Conservation (phyloP, 2,329 filamentous ascomycete species). For the Pseudogymnoascus sp. region DNA sequence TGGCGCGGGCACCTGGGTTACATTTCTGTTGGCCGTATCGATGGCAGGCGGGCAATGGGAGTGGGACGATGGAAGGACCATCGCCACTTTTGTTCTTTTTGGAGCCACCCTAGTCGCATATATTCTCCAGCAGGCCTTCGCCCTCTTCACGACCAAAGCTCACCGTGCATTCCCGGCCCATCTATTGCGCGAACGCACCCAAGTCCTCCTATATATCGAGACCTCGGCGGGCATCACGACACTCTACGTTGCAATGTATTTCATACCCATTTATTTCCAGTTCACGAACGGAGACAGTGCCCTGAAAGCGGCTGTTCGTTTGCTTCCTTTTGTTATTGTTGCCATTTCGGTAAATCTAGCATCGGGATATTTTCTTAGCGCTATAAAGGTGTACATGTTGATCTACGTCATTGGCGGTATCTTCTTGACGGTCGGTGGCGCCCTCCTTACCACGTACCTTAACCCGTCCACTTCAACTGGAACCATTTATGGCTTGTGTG, state of each 20-base stretch:
- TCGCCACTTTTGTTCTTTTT: slow-evolving; percentile 42
- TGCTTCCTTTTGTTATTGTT: slow-evolving; percentile 34
- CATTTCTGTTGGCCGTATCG: slow-evolving; percentile 40
- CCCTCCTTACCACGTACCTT: slow-evolving; percentile 25
- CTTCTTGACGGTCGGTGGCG: slow-evolving; percentile 27
- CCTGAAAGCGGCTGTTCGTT: slow-evolving; percentile 30
- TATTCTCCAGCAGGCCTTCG: slow-evolving; percentile 39
- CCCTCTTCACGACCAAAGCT: slow-evolving; percentile 37
- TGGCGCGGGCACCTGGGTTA: slow-evolving; percentile 35
- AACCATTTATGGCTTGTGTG: slow-evolving; percentile 28
- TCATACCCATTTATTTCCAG: slow-evolving; percentile 43
- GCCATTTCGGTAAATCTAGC: slow-evolving; percentile 33
- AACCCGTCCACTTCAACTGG: slow-evolving; percentile 18
- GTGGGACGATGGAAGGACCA: slow-evolving; percentile 40
- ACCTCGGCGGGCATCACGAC: slow-evolving; percentile 30
- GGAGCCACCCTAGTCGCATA: slow-evolving; percentile 39
- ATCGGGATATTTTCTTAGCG: slow-evolving; percentile 34
- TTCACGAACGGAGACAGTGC: slow-evolving; percentile 32
- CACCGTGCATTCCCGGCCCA: slow-evolving; percentile 39
- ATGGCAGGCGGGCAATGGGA: slow-evolving; percentile 44
- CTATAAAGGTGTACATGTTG: slow-evolving; percentile 30
- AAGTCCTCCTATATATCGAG: slow-evolving; percentile 38
- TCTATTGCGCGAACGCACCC: slow-evolving; percentile 33
- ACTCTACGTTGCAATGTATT: slow-evolving; percentile 30
- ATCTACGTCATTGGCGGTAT: slow-evolving; percentile 29